Evolutionary conservation across 192 early-diverging fungal genomes (phyloP), one percentile per base, ranked within the genome.

Genomic region (Mortierella claussenii): DNA sequence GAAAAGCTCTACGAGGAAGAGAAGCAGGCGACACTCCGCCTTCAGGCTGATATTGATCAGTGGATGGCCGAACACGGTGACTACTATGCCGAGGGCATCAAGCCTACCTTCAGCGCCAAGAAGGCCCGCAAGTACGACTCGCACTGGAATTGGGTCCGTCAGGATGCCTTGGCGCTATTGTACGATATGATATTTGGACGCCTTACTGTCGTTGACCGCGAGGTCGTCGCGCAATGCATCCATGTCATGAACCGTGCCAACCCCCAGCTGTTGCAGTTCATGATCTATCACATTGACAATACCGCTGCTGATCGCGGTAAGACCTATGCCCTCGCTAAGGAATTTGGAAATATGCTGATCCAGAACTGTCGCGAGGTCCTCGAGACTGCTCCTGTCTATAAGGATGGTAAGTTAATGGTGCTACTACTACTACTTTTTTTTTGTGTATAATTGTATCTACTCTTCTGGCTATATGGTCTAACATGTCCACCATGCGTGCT

Each of bases 101-200:
- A 88, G 59, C 95, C 95, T 17, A 57, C 87, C 21, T 97, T 97
- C 80, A 89, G 87, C 56, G 82, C 86, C 15, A 86, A 90, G 70
- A 97, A 96, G 86, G 95, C 93, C 33, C 92, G 96, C 45, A 84
- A 80, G 28, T 97, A 95, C 68, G 94, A 97, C 70, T 97, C 96
- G 46, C 91, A 94, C 90, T 97, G 96, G 96, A 97, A 97, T 86
- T 97, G 96, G 96, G 91, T 89, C 43, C 88, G 91, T 55, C 94
- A 95, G 68, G 93, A 95, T 70, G 92, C 92, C n/a, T 68, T 93
- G 44, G 84, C 89, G 28, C 86, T 95, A 51, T 95, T 93, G 81
- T 98, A 94, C 78, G 96, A 96, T 82, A 92, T 96, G 53, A 86
- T 98, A 76, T 97, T 93, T 80, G 95, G 95, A 58, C 87, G 90